Base-by-base conservation (phyloP, 768 basidiomycete species). In the Lyophyllum semitale region DNA sequence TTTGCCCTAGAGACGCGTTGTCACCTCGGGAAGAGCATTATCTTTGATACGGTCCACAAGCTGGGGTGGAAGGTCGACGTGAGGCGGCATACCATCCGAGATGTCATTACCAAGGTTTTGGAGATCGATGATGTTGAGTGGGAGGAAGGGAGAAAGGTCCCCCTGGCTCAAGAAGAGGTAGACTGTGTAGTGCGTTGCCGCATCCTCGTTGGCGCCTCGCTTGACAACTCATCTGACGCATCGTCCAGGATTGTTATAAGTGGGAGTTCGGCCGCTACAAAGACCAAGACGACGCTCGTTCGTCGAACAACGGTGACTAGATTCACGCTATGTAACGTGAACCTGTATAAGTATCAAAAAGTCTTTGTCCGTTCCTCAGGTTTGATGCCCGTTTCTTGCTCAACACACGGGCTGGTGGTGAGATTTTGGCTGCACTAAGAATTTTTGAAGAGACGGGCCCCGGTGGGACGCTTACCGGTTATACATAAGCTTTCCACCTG, bases 1-100 rank as follows among this genome's bases (percentile, higher is more conserved):
- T 96, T 89, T 67, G 96, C 94, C 1, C 72, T 95, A 62, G 93
- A 95, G 70, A 87, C 88, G 0, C 78, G 78, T 22, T 98, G 96
- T 60, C 96, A 98, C 70, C 78, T 94, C 0, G 96, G 96, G 45
- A 85, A 90, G 71, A 85, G 83, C n/a, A 87, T 91, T 53, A 68
- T 92, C 3, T 96, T 94, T 67, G 94, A 97, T 72, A 92, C 94
- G 0, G 91, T 96, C 25, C 80, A 80, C 9, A 84, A 85, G 69
- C 74, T 91, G 23, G 84, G 85, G 3, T 98, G 95, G 95, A 71
- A 71, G 9, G 91, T 93, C 13, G 89, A 93, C 68, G 72, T 95
- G 5, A 73, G 91, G 55, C 90, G 81, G 29, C 94, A 96, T 67
- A 69, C 82, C 18, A 91, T 96, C 54, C 78, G 70, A 46, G 77